Evolutionary conservation across 2,329 filamentous ascomycete genomes (phyloP), one percentile per base, ranked within the genome.

Genomic region (Blastomyces gilchristii): DNA sequence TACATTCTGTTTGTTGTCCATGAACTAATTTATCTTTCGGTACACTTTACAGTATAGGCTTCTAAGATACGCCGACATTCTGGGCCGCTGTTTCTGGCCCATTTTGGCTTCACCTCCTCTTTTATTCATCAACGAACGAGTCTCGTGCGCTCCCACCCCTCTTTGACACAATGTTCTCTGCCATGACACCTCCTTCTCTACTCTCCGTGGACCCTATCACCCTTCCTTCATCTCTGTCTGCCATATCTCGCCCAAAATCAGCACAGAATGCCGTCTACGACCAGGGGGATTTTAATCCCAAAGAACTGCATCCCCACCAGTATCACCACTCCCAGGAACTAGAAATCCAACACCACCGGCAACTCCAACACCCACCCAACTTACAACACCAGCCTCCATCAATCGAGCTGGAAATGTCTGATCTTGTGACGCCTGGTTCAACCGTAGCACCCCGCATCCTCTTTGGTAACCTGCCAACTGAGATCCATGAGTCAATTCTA

Each of bases 401-500:
- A 18, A 7, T 34, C 43, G 57, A 59, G 41, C 43, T 59, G 57
- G 57, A 59, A 59, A 59, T 47, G 57, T 59, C 41, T 28, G 57
- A 59, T 7, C 14, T 22, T 31, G 57, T 31, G 5, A 59, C 12
- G 25, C 41, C 14, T 8, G 8, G 22, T 47, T 31, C n/a, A 8
- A 14, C 22, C 4, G 12, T 31, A 18, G 16, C 39, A 25, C 25
- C 22, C 31, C 31, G 31, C 28, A 43, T 52, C 1, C 22, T 22
- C 7, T 73, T 76, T 50, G 66, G 71, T 53, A 68, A 83, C 65
- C 76, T 90, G 1, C 87, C 88, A 1, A 80, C 83, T 62, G 87
- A 90, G 72, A 87, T 91, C 14, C 87, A 89, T 70, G 87, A 89
- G 69, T 83, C 83, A 62, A 86, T 90, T 62, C 77, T 90, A 16